These are phyloP conservation scores for Boletellus ananas DNA, from an alignment of 768 basidiomycete genomes.

Conservation along the genomic window DNA sequence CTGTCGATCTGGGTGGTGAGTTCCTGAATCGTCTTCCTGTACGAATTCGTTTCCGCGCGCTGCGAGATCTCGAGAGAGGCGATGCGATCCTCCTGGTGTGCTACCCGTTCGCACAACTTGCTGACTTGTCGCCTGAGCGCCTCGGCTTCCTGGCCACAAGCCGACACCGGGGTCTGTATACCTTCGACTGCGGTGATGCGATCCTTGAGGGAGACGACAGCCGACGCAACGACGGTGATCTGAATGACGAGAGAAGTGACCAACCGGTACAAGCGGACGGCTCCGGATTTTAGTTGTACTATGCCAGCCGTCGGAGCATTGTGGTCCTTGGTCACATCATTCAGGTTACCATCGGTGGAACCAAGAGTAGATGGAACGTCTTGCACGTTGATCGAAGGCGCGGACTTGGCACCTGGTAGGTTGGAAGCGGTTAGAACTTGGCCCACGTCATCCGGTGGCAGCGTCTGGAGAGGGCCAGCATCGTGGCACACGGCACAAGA, in stretches of 20 bases:
- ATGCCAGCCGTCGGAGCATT: not conserved
- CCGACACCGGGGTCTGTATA: not conserved
- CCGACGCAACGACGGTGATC: constrained; percentile 5
- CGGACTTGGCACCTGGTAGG: not conserved
- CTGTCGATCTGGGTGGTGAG: constrained; percentile 8
- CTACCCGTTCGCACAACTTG: constrained; percentile 6
- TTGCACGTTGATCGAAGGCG: not conserved
- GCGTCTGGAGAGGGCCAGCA: not conserved
- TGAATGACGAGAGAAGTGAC: not conserved
- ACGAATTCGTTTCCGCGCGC: not conserved
- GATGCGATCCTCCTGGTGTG: constrained; percentile 14
- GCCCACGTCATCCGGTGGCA: not conserved
- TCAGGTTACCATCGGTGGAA: not conserved
- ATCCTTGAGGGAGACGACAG: constrained; percentile 15
- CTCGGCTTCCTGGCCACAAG: not conserved
- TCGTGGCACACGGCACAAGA: not conserved
- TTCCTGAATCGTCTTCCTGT: constrained; percentile 8
- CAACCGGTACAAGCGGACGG: constrained; percentile 7
- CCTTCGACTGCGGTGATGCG: constrained; percentile 16
- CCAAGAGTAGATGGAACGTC: not conserved
- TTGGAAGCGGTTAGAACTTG: not conserved
- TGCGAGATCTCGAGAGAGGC: constrained; percentile 6
- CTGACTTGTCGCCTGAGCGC: constrained; percentile 6
- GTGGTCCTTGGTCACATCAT: not conserved
- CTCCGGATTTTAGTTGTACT: not conserved